Evolutionary conservation across 768 basidiomycete species (phyloP), one percentile per base, ranked within the genome.

Genomic region (Termitomyces sp.): DNA sequence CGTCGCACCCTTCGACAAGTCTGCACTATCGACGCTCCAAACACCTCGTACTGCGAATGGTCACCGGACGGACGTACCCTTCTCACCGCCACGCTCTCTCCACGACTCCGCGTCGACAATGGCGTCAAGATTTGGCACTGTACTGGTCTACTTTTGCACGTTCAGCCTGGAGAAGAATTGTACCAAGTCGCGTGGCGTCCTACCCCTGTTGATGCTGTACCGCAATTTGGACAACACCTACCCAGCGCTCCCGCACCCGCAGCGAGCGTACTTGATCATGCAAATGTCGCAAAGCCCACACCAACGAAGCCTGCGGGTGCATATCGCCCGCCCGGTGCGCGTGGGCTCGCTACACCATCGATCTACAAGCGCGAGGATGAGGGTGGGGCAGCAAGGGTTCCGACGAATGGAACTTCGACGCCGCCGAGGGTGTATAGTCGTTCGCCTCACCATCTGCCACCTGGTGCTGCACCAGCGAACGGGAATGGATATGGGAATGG

Each of bases 71-170:
- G 96, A 13, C 85, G 90, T 44, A 95, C 88, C 77, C 82, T 99
- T 26, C 78, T 99, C 63, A 98, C 96, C 8, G 94, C 95, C 2
- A 98, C 94, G 0, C 82, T 98, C n/a, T 94, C 91, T 18, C 97
- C 97, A 0, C 85, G 97, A 24, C 75, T 98, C 50, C 86, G 97
- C 40, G 97, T 99, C 58, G 97, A 99, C 75, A 98, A 98, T 64
- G 94, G 95, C 1, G 85, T 98, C 71, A 97, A 95, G 75, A 80
- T 99, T 59, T 98, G 89, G 90, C 94, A 96, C 70, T 94, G 92
- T 70, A 80, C 86, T 0, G 95, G 97, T 9, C 80, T 85, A 1
- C 81, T 98, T n/a, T 68, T 97, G 54, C 93, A 98, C 61, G 75
- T 90, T 20, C 92, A 97, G 68, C 66, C 76, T 48, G 72, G 85